Conservation (phyloP, 2,329 filamentous ascomycete genomes). For the Onygenales sp. region DNA sequence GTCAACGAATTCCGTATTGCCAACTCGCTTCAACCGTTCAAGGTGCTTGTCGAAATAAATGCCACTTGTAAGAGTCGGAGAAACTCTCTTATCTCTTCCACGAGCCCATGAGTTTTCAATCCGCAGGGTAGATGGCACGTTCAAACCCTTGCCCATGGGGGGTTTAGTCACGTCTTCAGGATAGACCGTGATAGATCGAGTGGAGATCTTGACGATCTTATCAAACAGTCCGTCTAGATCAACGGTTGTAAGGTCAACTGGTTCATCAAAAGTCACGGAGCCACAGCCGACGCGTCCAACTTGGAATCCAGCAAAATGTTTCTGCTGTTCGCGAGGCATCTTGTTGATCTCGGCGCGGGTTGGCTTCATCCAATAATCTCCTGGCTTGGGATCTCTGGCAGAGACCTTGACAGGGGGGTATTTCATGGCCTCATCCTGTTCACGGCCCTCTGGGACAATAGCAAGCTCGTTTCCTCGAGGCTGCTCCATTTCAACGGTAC, state of each 20-base stretch:
- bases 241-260: constrained; percentile 72
- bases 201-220: constrained; percentile 64
- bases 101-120: constrained; percentile 92
- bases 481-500: constrained; percentile 58
- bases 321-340: constrained; percentile 71
- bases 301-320: constrained; percentile 63
- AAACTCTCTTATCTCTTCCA: constrained; percentile 46
- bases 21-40: constrained; percentile 66
- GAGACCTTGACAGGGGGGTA: constrained; percentile 23
- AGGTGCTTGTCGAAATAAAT: constrained; percentile 71
- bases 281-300: constrained; percentile 79
- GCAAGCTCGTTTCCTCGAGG: constrained; percentile 66
- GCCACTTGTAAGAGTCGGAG: constrained; percentile 49
- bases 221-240: constrained; percentile 72
- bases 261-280: constrained; percentile 67
- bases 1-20: constrained; percentile 68
- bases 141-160: constrained; percentile 74
- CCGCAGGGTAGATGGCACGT: constrained; percentile 80
- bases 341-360: constrained; percentile 62
- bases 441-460: constrained; percentile 57
- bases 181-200: constrained; percentile 83
- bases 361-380: constrained; percentile 81
- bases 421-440: constrained; percentile 42
- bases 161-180: constrained; percentile 67
- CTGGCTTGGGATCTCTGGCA: constrained; percentile 47